Evolutionary conservation across 2,329 filamentous ascomycete genomes (phyloP).

Genomic region (Pseudocercospora macadamiae): DNA sequence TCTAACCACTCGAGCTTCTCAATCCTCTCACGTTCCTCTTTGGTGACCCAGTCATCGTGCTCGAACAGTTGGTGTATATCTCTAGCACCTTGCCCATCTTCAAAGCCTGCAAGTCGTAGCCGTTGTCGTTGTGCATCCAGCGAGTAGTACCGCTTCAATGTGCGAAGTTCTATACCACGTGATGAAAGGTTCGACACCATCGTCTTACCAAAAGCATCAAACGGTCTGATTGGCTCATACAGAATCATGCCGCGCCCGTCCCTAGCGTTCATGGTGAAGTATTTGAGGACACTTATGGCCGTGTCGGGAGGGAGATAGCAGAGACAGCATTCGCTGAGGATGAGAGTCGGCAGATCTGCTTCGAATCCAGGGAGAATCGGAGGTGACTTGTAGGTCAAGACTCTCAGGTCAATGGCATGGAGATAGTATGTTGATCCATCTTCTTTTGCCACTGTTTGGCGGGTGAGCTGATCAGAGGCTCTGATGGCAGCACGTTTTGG

Average conservation of each 20-base stretch:
- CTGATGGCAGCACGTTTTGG: constrained; percentile 33
- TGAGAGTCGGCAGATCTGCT: constrained; percentile 70
- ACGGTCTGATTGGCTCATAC: constrained; percentile 85
- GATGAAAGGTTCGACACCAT: constrained; percentile 90
- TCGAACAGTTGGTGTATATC: constrained; percentile 68
- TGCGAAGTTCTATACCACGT: constrained; percentile 82
- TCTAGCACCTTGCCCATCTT: constrained; percentile 56
- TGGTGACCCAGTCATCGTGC: constrained; percentile 70
- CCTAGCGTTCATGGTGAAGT: constrained; percentile 38
- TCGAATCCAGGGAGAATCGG: constrained; percentile 50
- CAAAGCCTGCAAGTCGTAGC: constrained; percentile 68
- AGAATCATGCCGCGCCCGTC: constrained; percentile 66
- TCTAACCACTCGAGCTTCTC: constrained; percentile 83
- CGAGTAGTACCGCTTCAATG: constrained; percentile 71
- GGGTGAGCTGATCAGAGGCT: constrained; percentile 27
- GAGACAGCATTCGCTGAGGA: constrained; percentile 94
- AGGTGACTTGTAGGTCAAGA: constrained; percentile 47
- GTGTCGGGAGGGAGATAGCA: constrained; percentile 76
- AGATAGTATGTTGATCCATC: constrained; percentile 52
- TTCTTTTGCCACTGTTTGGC: constrained; percentile 26
- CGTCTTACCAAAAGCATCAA: constrained; percentile 84
- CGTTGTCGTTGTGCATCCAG: constrained; percentile 69
- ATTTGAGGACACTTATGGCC: constrained; percentile 54
- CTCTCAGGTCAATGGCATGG: constrained; percentile 68
- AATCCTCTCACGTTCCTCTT: constrained; percentile 76